Evolutionary conservation across 768 basidiomycete genomes (phyloP).

Genomic region (Rhizopogon vinicolor): DNA sequence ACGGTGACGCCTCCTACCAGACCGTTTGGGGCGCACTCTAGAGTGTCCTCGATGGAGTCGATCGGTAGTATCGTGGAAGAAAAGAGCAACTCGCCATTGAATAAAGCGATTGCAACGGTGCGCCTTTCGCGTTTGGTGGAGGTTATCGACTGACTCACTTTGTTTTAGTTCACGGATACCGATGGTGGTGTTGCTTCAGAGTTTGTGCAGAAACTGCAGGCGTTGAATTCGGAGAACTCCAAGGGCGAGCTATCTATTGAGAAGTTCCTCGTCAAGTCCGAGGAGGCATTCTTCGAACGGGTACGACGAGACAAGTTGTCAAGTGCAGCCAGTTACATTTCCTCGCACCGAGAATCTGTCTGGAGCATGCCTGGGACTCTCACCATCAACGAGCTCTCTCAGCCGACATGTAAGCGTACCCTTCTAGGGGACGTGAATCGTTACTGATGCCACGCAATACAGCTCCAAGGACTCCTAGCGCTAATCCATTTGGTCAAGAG

Average conservation of each 20-base stretch:
- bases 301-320: conserved; percentile 86
- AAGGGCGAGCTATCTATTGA: conserved; percentile 91
- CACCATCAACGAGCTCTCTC: conserved; percentile 55
- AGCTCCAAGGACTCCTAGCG: conserved; percentile 44
- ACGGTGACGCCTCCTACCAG: conserved; percentile 56
- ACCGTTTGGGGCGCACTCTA: conserved; percentile 79
- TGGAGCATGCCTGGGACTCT: conserved; percentile 66
- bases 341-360: conserved; percentile 74
- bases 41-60: conserved; percentile 83
- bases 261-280: conserved; percentile 84
- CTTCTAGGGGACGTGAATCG: neutral
- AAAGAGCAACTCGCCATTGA: conserved; percentile 84
- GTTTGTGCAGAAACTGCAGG: conserved; percentile 82
- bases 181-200: conserved; percentile 89
- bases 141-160: conserved; percentile 1
- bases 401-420: conserved; percentile 63
- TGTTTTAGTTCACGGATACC: conserved; percentile 78
- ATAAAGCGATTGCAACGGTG: conserved; percentile 89
- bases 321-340: conserved; percentile 74
- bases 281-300: conserved; percentile 89
- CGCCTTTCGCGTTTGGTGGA: conserved; percentile 16
- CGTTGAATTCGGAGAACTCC: conserved; percentile 79
- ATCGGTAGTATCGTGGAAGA: conserved; percentile 91
- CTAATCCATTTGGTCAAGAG: conserved; percentile 46
- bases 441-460: conserved; percentile 1